Evolutionary conservation across 768 basidiomycete species (phyloP).

Genomic region (Lepiota subincarnata): DNA sequence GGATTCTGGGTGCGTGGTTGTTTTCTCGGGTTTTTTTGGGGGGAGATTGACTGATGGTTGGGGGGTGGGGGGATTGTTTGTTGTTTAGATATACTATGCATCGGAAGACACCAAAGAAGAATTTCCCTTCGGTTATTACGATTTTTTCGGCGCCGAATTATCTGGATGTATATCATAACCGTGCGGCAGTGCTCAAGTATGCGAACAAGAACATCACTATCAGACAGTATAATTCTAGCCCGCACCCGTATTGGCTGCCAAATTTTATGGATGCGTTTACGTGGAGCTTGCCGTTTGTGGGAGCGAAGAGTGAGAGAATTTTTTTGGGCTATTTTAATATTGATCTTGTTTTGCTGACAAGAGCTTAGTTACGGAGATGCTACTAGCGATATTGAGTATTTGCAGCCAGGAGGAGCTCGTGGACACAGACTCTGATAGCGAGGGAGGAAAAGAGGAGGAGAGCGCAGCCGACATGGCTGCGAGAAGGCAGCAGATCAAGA

Average conservation of each 20-base stretch:
- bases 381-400: constrained; percentile 89
- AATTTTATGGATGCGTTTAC: constrained; percentile 99
- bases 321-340: constrained; percentile 11
- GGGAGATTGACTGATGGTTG: background rate
- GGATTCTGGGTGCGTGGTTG: constrained; percentile 73
- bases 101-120: constrained; percentile 89
- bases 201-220: constrained; percentile 97
- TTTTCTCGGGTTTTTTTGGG: background rate
- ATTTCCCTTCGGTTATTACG: constrained; percentile 95
- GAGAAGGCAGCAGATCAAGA: constrained; percentile 79
- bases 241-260: constrained; percentile 94
- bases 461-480: constrained; percentile 37
- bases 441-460: constrained; percentile 25
- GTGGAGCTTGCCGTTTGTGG: constrained; percentile 96
- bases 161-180: constrained; percentile 94
- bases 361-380: constrained; percentile 87
- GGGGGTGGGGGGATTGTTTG: background rate
- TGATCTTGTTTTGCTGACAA: constrained; percentile 8
- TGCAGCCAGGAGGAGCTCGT: constrained; percentile 92
- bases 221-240: constrained; percentile 73
- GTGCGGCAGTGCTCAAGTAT: constrained; percentile 95
- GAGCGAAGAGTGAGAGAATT: constrained; percentile 77
- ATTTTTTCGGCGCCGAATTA: constrained; percentile 98
- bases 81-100: constrained; percentile 80
- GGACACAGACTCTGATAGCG: constrained; percentile 43